Conservation (phyloP, 441 rosid genomes). For the Pelargonium citronellum region DNA sequence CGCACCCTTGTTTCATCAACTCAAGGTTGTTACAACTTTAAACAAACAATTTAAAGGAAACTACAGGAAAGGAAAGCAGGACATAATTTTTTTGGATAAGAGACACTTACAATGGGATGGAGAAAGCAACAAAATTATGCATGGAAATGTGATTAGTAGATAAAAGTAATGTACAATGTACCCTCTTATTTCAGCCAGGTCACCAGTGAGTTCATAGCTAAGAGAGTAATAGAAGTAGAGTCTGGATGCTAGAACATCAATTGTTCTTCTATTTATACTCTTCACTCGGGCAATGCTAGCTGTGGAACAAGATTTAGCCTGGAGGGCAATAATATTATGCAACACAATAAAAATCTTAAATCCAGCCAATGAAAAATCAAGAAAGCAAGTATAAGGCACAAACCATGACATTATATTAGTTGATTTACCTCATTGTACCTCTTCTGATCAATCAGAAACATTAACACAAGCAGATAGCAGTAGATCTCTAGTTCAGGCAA, state of each 20-base stretch:
- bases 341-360: no score
- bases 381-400: neutral
- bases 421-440: conserved; percentile 46
- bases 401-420: no score
- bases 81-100: no score
- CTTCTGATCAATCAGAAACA: conserved; percentile 67
- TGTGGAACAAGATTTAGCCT: conserved; percentile 48
- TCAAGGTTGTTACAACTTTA: no score
- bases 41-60: no score
- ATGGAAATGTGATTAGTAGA: neutral
- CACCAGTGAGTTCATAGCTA: conserved; percentile 60
- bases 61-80: no score
- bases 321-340: no score
- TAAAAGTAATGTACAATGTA: conserved; percentile 19
- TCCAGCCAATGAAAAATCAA: no score
- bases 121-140: neutral
- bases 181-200: conserved; percentile 71
- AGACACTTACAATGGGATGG: no score
- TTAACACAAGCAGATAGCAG: conserved; percentile 55
- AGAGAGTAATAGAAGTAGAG: conserved; percentile 64
- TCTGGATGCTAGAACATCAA: conserved; percentile 64
- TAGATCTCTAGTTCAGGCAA: conserved; percentile 60
- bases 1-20: no score
- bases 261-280: conserved; percentile 59
- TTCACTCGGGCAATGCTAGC: conserved; percentile 51